Base-by-base conservation (phyloP, 805 yeast genomes). In the Lipomyces mesembrius region DNA sequence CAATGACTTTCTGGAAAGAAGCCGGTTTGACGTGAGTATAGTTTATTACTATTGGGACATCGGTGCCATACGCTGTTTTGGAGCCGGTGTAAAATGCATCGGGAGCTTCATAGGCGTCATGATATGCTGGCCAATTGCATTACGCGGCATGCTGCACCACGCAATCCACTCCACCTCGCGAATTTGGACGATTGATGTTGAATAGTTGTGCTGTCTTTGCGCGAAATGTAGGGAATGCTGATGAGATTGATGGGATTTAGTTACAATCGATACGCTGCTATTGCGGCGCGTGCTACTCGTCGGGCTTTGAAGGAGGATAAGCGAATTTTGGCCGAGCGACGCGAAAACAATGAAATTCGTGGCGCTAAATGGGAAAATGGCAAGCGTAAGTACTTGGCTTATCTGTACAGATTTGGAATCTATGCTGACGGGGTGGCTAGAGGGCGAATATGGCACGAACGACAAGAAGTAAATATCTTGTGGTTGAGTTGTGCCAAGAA, bases 241-340 rank as follows among this genome's bases (percentile, higher is more conserved):
- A 14, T 51, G 32, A 14, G 49, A 22, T 60, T 67, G 61, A 32
- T 22, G 51, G 29, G 29, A 46, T 57, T 58, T 71, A 85, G 89
- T 73, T 87, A 89, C 83, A 91, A 91, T 89, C 90, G 88, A 80
- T 94, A 94, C 82, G 84, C 93, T 80, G 86, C 97, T 73, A 85
- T 94, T 77, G 91, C 97, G 77, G 97, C 97, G 77, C 87, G 87
- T 79, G 86, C 96, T 70, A 86, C 92, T 74, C 92, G 98, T 83
- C 83, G 84, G 75, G 88, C 97, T 61, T 86, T 94, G 79, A 94
- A 94, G 84, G 87, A 92, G 72, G 97, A 93, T 76, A 79, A 86
- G 77, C 90, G 89, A 79, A 89, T 86, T 71, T 85, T 83, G 69
- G 89, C 89, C 73, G 82, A 81, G 57, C 85, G 84, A 79, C 90